These are phyloP conservation scores for Trichoderma sp. DNA, from an alignment of 2,329 filamentous ascomycete genomes.

Conservation along the genomic window DNA sequence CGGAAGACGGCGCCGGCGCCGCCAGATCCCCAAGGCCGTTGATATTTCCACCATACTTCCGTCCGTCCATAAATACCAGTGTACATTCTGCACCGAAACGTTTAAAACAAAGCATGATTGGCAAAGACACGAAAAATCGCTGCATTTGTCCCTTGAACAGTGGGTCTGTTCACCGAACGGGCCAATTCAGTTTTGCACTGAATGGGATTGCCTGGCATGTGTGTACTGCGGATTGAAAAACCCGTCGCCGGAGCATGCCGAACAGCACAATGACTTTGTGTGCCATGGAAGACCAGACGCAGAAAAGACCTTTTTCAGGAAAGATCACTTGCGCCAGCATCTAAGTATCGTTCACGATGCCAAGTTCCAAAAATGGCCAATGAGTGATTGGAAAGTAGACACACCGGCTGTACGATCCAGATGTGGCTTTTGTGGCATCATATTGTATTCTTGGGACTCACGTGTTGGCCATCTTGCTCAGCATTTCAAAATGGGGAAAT, in stretches of 20 bases:
- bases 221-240: constrained; percentile 38
- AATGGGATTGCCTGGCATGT: constrained; percentile 39
- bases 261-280: constrained; percentile 38
- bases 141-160: constrained; percentile 45
- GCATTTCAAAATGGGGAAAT: constrained; percentile 42
- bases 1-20: constrained; percentile 7
- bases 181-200: constrained; percentile 25
- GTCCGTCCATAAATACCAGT: constrained; percentile 33
- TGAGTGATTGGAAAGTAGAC: constrained; percentile 39
- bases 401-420: constrained; percentile 38
- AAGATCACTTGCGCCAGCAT: constrained; percentile 46
- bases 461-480: constrained; percentile 41
- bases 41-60: neutral
- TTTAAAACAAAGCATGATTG: constrained; percentile 47
- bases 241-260: constrained; percentile 34
- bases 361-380: constrained; percentile 46
- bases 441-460: constrained; percentile 37
- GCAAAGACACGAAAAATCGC: constrained; percentile 50
- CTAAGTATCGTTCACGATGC: constrained; percentile 41
- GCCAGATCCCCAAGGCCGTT: neutral
- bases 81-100: constrained; percentile 47
- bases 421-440: constrained; percentile 42
- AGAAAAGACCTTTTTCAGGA: constrained; percentile 45
- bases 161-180: constrained; percentile 46
- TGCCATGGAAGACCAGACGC: constrained; percentile 49